phyloP scores from a whole-genome alignment of 441 rosid genomes.

The Eruca vesicaria region DNA sequence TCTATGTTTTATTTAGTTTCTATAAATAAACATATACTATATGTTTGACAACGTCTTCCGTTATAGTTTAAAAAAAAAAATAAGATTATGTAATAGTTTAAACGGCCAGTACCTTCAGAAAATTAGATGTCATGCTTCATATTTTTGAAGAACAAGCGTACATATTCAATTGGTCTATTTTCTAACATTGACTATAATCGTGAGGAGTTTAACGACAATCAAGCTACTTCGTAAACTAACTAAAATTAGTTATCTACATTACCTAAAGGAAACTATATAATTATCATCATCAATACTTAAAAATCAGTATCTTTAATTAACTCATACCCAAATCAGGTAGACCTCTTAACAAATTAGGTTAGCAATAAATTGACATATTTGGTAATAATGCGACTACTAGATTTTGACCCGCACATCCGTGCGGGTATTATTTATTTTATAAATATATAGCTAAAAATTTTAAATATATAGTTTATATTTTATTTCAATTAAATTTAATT shows the following conservation, averaged over 20 bases:
- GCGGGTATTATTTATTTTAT: too few species aligned
- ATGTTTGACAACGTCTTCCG: neutral
- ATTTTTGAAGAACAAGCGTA: neutral
- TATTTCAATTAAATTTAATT: too few species aligned
- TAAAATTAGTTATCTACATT: neutral
- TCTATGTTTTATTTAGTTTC: neutral
- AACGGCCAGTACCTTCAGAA: neutral
- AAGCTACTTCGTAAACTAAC: neutral
- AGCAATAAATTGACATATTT: constrained; percentile 29
- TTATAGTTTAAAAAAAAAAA: neutral
- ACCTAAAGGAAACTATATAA: neutral
- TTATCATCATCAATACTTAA: neutral
- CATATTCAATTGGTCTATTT: neutral
- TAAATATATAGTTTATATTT: too few species aligned
- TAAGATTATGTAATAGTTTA: neutral
- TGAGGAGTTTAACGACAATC: neutral
- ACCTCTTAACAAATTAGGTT: constrained; percentile 24
- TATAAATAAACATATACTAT: neutral
- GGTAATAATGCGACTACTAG: neutral
- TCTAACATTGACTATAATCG: neutral
- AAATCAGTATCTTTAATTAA: neutral
- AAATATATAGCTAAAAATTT: too few species aligned
- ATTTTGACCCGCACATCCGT: too few species aligned
- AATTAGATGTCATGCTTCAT: neutral
- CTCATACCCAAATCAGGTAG: constrained; percentile 1